Percentiles rank a stretch among this genome's conserved stretches.
Conservation (phyloP, 2,329 filamentous ascomycete genomes). For the Fusarium odoratissimum region DNA sequence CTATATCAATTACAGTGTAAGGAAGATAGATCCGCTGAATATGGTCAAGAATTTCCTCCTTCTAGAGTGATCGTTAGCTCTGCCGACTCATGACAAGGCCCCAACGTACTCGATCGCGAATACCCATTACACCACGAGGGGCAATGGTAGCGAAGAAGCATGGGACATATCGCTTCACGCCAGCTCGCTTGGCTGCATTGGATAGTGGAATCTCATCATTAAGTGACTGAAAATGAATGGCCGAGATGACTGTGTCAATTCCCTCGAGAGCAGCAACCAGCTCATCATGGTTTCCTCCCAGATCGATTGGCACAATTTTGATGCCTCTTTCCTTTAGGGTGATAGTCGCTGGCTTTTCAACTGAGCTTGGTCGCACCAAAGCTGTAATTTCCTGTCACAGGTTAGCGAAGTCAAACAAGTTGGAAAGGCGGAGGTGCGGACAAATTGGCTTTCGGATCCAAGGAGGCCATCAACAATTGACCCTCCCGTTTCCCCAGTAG, state of each 20-base stretch:
- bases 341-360: constrained; percentile 57
- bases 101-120: constrained; percentile 10
- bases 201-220: constrained; percentile 59
- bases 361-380: constrained; percentile 58
- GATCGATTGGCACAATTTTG: constrained; percentile 56
- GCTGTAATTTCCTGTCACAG: constrained; percentile 56
- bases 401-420: neutral
- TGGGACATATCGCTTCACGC: constrained; percentile 64
- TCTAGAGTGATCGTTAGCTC: constrained; percentile 41
- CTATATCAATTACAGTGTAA: constrained; percentile 54
- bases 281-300: constrained; percentile 54
- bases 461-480: constrained; percentile 55
- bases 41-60: constrained; percentile 63
- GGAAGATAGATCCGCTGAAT: constrained; percentile 60
- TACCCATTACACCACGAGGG: constrained; percentile 50
- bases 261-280: constrained; percentile 56
- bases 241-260: constrained; percentile 57
- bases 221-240: constrained; percentile 50
- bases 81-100: fast-evolving
- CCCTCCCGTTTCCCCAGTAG: constrained; percentile 55
- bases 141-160: constrained; percentile 60
- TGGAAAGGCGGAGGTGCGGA: constrained; percentile 14
- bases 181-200: constrained; percentile 60
- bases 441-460: constrained; percentile 43
- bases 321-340: constrained; percentile 56